phyloP scores from a whole-genome alignment of 108 stramenopile species.

The Seminavis robusta region DNA sequence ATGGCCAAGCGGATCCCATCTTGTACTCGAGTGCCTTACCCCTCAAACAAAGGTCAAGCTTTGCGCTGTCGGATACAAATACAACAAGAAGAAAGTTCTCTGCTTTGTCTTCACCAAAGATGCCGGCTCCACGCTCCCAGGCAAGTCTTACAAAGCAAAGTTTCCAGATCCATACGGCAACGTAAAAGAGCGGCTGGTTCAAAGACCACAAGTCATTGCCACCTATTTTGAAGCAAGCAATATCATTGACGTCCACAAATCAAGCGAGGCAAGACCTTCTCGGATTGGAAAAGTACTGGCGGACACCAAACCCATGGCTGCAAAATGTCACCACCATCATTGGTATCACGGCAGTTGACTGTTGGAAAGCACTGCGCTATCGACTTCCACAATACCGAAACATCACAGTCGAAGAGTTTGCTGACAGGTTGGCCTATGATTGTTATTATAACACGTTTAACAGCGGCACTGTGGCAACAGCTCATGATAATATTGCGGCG shows the following conservation, averaged over 20 bases:
- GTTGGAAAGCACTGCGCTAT: too few species aligned
- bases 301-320: conserved; percentile 20
- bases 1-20: conserved; percentile 6
- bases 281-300: conserved; percentile 20
- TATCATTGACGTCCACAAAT: conserved; percentile 29
- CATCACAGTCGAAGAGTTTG: conserved; percentile 1
- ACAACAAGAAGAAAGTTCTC: conserved; percentile 1
- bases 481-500: too few species aligned
- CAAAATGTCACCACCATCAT: conserved; percentile 14
- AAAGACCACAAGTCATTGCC: neutral
- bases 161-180: too few species aligned
- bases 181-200: too few species aligned
- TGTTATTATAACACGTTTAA: neutral
- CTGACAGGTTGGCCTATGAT: neutral
- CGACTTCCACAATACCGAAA: too few species aligned
- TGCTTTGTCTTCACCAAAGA: neutral
- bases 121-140: neutral
- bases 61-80: conserved; percentile 12
- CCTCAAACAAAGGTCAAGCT: conserved; percentile 9
- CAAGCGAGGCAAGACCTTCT: conserved; percentile 14
- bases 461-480: too few species aligned
- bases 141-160: too few species aligned
- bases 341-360: conserved; percentile 25
- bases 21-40: conserved; percentile 13
- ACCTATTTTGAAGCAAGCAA: conserved; percentile 4